Conservation (phyloP, 768 basidiomycete species). For the Lactarius psammicola region DNA sequence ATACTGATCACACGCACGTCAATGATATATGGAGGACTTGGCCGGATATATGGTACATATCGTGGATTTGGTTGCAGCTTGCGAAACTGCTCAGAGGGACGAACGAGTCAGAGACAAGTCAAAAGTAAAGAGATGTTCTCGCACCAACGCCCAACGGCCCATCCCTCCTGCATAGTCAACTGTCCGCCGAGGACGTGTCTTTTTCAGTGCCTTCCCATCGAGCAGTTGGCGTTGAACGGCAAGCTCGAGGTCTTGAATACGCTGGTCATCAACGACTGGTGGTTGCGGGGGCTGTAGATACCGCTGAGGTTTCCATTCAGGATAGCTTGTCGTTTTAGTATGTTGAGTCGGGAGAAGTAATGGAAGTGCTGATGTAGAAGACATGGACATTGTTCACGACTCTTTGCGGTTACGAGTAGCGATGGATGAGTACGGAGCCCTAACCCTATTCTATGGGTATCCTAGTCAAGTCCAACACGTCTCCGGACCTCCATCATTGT, state of each 20-base stretch:
- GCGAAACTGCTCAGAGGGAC: conserved; percentile 47
- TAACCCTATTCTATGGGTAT: conserved; percentile 3
- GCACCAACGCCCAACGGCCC: conserved; percentile 80
- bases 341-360: conserved; percentile 53
- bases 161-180: conserved; percentile 93
- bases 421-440: neutral
- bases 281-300: conserved; percentile 70
- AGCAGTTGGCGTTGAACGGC: conserved; percentile 68
- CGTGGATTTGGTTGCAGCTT: conserved; percentile 78
- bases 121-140: neutral
- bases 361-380: conserved; percentile 39
- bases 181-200: conserved; percentile 88
- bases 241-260: conserved; percentile 74
- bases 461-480: conserved; percentile 55
- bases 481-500: conserved; percentile 69
- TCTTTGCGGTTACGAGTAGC: neutral
- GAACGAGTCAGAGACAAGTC: neutral
- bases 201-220: conserved; percentile 84
- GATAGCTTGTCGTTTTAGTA: conserved; percentile 39
- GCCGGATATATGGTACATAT: conserved; percentile 75
- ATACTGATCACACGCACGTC: conserved; percentile 56
- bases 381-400: neutral
- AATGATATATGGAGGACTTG: conserved; percentile 83
- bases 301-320: conserved; percentile 74
- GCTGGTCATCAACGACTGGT: conserved; percentile 77